Base-by-base conservation (phyloP, 805 yeast species). In the Candida pseudoglaebosa region DNA sequence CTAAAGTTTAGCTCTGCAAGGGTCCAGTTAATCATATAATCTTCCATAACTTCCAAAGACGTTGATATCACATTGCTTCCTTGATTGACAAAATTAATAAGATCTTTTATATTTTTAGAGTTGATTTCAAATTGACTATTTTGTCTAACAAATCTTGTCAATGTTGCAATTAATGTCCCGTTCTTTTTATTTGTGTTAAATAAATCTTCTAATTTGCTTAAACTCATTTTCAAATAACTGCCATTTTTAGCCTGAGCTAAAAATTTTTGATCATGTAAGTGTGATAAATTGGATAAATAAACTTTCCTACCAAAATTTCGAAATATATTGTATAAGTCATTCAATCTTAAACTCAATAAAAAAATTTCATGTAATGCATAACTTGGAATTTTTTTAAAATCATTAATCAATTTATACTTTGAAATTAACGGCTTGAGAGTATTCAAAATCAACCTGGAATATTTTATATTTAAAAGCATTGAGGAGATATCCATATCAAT, bases 271-370 rank as follows among this genome's bases (percentile, higher is more conserved):
- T 73, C 76, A 36, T 61, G 55, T n/a, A 73, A 54, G 39, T 63
- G 70, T 7, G 57, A 55, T 37, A 59, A 52, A 52, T 77, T 75
- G 29, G 75, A 68, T 17, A 66, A 54, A 45, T 65, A 74, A 5
- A 73, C 49, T 32, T 70, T 67, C 41, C 76, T 63, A 3, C 80
- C 80, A 37, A 70, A 59, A 41, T 64, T 64, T 36, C 82, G 59
- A 16, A 73, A 47, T 2, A 71, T 55, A 4, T 70, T 61, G 47
- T 75, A 76, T 22, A 76, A 39, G 47, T 77, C 82, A 32, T 79
- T 77, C 30, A 73, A 49, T 34, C 77, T 57, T 24, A 75, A 48
- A 4, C 76, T 58, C 38, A 69, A 44, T 5, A 74, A 62, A 40
- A 75, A 65, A 3, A 75, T 56, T 41, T 73, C 60, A 46, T 78